Conservation (phyloP, 768 basidiomycete genomes). For the Trametes meyenii region DNA sequence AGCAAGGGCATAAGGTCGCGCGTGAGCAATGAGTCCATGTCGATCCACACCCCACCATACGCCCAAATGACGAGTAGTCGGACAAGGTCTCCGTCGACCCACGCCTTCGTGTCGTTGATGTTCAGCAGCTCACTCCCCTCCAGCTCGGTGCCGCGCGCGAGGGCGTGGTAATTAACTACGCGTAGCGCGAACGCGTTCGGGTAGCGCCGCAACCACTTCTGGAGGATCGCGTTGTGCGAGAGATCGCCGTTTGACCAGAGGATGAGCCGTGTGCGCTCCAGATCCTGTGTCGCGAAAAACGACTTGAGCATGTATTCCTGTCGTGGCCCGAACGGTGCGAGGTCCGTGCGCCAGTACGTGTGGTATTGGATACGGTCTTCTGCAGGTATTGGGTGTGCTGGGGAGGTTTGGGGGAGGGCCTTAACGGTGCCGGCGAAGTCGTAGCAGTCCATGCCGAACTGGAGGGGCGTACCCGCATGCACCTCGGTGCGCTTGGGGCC, state of each 20-base stretch:
- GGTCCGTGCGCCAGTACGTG: conserved; percentile 93
- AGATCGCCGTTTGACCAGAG: conserved; percentile 94
- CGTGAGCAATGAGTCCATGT: conserved; percentile 95
- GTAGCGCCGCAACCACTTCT: conserved; percentile 58
- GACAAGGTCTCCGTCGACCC: conserved; percentile 95
- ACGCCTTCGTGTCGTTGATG: conserved; percentile 76
- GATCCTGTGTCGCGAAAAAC: conserved; percentile 90
- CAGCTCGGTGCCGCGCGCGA: conserved; percentile 80
- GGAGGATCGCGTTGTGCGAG: conserved; percentile 55
- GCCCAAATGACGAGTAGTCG: conserved; percentile 86
- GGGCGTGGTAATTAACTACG: conserved; percentile 61
- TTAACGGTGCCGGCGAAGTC: conserved; percentile 86
- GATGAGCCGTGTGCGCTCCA: conserved; percentile 62
- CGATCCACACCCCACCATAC: conserved; percentile 93
- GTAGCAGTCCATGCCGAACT: conserved; percentile 87
- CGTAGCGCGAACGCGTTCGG: conserved; percentile 74
- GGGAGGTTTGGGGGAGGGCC: conserved; percentile 12
- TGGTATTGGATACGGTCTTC: conserved; percentile 68
- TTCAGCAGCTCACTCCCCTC: conserved; percentile 64
- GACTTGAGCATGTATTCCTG: conserved; percentile 93
- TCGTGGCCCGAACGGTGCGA: conserved; percentile 75
- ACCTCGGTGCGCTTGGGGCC: conserved; percentile 69
- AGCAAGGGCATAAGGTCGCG: conserved; percentile 83
- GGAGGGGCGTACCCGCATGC: conserved; percentile 79
- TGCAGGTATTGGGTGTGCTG: conserved; percentile 14